Evolutionary conservation across 805 yeast species (phyloP).

Genomic region (Wickerhamomyces kurtzmanii): DNA sequence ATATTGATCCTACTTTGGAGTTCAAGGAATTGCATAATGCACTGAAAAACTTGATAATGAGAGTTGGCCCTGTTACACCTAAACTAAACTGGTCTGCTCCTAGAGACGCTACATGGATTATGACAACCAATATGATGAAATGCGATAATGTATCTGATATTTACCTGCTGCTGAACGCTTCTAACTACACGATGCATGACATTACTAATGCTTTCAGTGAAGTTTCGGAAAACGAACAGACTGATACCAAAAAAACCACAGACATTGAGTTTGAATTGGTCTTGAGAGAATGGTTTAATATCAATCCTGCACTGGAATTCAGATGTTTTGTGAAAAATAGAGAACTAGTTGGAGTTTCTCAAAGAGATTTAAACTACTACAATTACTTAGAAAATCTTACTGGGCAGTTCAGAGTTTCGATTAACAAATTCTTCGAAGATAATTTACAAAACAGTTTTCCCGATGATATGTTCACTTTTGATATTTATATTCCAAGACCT

Average conservation of each 20-base stretch:
- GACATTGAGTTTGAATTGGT: constrained; percentile 50
- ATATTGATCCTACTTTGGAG: constrained; percentile 33
- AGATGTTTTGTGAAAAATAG: constrained; percentile 69
- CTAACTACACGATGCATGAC: constrained; percentile 84
- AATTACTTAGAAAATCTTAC: constrained; percentile 49
- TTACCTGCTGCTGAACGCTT: constrained; percentile 72
- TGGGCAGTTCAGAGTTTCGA: constrained; percentile 33
- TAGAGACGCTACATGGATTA: constrained; percentile 88
- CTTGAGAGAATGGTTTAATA: constrained; percentile 69
- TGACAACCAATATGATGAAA: constrained; percentile 64
- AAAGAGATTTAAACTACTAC: constrained; percentile 80
- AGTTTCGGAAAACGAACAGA: constrained; percentile 23
- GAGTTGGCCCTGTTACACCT: constrained; percentile 63
- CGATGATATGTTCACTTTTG: constrained; percentile 55
- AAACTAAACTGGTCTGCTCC: constrained; percentile 98
- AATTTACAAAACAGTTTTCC: constrained; percentile 38
- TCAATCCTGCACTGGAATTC: constrained; percentile 89
- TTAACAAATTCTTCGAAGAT: constrained; percentile 46
- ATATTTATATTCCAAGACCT: constrained; percentile 76
- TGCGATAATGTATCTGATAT: constrained; percentile 68
- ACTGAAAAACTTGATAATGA: constrained; percentile 34
- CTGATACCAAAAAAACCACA: constrained; percentile 8
- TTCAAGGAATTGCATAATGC: constrained; percentile 54
- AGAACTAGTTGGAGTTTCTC: constrained; percentile 63
- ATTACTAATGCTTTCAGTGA: constrained; percentile 60